A percentile compares a stretch with the other conserved stretches of the same genome.
Evolutionary conservation across 768 basidiomycete species (phyloP).

Genomic region (Phanerochaete sordida): DNA sequence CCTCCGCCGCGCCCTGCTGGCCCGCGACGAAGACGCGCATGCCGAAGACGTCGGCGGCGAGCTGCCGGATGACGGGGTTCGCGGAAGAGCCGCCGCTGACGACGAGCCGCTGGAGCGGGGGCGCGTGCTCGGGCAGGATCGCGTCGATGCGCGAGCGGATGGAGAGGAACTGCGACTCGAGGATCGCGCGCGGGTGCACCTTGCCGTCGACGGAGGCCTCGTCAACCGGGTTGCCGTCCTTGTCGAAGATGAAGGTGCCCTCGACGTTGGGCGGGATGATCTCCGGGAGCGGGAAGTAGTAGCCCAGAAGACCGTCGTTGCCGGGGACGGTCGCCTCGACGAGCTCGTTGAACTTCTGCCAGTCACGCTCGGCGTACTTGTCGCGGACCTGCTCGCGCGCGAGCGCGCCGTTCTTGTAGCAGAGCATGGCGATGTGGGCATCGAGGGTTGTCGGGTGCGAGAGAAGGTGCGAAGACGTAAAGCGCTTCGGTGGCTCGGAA

Average conservation of each 20-base stretch:
- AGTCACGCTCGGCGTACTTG: conserved; percentile 53
- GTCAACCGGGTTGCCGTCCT: conserved; percentile 22
- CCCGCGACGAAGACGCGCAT: conserved; percentile 69
- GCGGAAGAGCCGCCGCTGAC: conserved; percentile 77
- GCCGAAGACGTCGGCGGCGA: conserved; percentile 76
- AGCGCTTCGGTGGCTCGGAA: conserved; percentile 58
- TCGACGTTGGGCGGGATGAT: conserved; percentile 80
- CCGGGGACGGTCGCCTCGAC: conserved; percentile 53
- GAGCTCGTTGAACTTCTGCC: conserved; percentile 67
- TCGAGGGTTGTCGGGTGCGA: conserved; percentile 60
- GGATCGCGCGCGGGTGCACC: conserved; percentile 68
- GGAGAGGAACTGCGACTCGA: conserved; percentile 83
- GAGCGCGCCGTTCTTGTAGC: conserved; percentile 86
- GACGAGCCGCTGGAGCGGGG: conserved; percentile 62
- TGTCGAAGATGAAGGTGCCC: conserved; percentile 66
- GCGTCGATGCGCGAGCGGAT: conserved; percentile 69
- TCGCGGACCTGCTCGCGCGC: conserved; percentile 77
- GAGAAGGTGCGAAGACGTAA: conserved; percentile 73
- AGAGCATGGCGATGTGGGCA: conserved; percentile 85
- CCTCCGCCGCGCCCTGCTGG: conserved; percentile 69
- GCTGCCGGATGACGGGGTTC: conserved; percentile 68
- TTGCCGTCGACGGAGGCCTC: conserved; percentile 35
- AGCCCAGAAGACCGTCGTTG: conserved; percentile 58
- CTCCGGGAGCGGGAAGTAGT: conserved; percentile 83
- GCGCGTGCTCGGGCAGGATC: conserved; percentile 57